Evolutionary conservation across 2,329 filamentous ascomycete genomes (phyloP), one percentile per base, ranked within the genome.

Genomic region (Calonectria multiphialidica): DNA sequence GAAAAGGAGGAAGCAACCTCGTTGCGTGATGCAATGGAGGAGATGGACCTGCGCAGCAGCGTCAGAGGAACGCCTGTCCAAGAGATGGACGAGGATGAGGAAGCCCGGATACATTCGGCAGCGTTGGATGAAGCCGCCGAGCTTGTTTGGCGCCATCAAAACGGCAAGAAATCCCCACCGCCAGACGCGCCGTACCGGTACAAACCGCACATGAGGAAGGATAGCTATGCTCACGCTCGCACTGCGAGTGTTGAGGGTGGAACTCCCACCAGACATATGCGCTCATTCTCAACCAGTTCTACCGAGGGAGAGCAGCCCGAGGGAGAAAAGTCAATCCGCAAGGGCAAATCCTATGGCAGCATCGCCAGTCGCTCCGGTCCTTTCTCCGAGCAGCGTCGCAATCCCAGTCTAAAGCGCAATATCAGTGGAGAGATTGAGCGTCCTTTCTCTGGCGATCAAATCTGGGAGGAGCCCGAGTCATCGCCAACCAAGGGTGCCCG

Each of bases 381-480:
- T 21, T 79, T 81, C 53, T 78, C 82, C 1, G 83, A 85, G 55
- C 81, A 86, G 28, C 87, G 90, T 47, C 90, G 89, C 40, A 91
- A 91, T 74, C 93, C 91, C 78, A 93, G 91, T 77, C 87, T 90
- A 78, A 92, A 90, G 82, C 89, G 93, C 72, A 93, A 94, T 76
- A 89, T 92, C 78, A 95, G 93, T 80, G 93, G 92, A 23, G 92
- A 93, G 79, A 84, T 92, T 71, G 86, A 89, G 76, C 90, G 88
- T 66, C 89, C 92, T 2, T 95, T 95, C 81, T 93, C 92, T 2
- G 91, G 92, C 40, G 93, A 95, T 80, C 92, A 94, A 80, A 96
- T 98, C 72, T 98, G 95, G 88, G 96, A 98, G 82, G 96, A 98
- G 81, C 94, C 95, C 1, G 91, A 94, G 79, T 87, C 81, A 18